These are phyloP conservation scores for Cladosporium colombiae DNA, from an alignment of 2,329 filamentous ascomycete genomes.

Conservation along the genomic window DNA sequence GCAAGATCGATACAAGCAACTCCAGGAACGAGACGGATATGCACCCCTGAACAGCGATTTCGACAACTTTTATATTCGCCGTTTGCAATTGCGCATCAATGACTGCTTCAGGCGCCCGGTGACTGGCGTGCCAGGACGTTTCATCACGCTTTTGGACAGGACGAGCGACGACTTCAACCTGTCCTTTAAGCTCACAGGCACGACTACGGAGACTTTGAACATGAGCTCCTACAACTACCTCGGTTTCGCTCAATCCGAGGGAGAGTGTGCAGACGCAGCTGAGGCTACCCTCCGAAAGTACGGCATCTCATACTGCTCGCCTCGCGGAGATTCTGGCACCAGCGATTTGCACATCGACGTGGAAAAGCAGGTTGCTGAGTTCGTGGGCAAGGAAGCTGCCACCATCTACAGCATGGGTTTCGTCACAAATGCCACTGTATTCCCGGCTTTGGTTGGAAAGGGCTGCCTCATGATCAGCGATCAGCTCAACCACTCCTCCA, in stretches of 20 bases:
- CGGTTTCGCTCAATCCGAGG: constrained; percentile 95
- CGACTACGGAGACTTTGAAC: constrained; percentile 91
- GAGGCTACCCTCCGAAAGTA: constrained; percentile 84
- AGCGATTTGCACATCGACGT: constrained; percentile 86
- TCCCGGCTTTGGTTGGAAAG: constrained; percentile 89
- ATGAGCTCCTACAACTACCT: constrained; percentile 99
- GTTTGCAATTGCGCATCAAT: constrained; percentile 91
- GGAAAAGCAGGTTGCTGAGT: constrained; percentile 82
- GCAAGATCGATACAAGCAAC: constrained; percentile 79
- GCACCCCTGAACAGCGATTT: constrained; percentile 97
- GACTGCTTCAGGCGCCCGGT: constrained; percentile 94
- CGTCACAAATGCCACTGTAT: constrained; percentile 89
- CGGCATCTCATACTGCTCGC: constrained; percentile 78
- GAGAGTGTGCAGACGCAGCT: constrained; percentile 89
- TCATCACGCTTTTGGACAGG: constrained; percentile 89
- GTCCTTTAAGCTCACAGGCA: constrained; percentile 85
- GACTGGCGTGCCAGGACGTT: constrained; percentile 90
- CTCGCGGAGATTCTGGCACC: constrained; percentile 80
- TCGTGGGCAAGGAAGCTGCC: constrained; percentile 89
- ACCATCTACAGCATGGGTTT: constrained; percentile 99
- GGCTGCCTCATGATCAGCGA: constrained; percentile 94
- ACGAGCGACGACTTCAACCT: constrained; percentile 89
- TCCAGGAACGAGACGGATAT: constrained; percentile 83
- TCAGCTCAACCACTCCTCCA: constrained; percentile 96
- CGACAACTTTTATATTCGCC: constrained; percentile 94